Evolutionary conservation across 306 rosid species (phyloP).

Genomic region (Fagus sylvatica): DNA sequence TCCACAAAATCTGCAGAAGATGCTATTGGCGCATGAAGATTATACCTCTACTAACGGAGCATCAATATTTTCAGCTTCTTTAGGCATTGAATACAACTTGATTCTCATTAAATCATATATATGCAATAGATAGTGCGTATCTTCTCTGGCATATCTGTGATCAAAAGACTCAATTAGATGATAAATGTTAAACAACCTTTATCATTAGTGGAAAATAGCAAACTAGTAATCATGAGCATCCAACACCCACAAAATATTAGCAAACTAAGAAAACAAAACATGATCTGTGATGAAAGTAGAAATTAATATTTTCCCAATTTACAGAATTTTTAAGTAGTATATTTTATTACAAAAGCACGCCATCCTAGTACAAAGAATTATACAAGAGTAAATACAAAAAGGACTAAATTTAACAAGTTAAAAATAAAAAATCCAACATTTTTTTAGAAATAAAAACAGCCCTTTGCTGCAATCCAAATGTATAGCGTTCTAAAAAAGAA

Average conservation of each 20-base stretch:
- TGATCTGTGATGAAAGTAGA: background rate
- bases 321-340: background rate
- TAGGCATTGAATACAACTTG: conserved; percentile 49
- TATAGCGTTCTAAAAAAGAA: no score
- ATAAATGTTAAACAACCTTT: background rate
- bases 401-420: no score
- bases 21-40: conserved; percentile 8
- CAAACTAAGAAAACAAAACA: background rate
- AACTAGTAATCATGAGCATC: conserved; percentile 17
- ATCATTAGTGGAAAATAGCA: background rate
- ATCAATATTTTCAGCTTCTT: conserved; percentile 53
- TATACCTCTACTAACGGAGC: conserved; percentile 75
- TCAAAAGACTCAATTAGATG: conserved; percentile 31
- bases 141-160: conserved; percentile 96
- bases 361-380: no score
- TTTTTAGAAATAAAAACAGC: no score
- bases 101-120: conserved; percentile 82
- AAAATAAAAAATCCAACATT: no score
- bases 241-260: background rate
- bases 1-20: background rate
- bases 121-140: conserved; percentile 84
- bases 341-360: no score
- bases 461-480: no score
- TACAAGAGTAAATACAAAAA: no score
- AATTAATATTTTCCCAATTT: background rate